phyloP scores from a whole-genome alignment of 176 grass and related monocot genomes.

The Eragrostis nindensis region DNA sequence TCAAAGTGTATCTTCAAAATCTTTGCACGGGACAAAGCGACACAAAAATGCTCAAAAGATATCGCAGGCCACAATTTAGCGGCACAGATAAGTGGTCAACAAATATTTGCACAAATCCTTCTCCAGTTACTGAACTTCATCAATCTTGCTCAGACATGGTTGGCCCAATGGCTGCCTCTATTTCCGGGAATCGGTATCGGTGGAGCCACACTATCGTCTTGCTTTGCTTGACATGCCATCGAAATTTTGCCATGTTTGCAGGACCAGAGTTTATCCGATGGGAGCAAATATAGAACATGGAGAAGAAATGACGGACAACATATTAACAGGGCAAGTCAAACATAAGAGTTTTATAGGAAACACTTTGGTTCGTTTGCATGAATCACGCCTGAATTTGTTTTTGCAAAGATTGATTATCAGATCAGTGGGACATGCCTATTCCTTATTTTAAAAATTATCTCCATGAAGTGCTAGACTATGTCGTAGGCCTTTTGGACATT shows the following conservation, averaged over 20 bases:
- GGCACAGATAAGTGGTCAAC: background rate
- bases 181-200: too few relatives aligned
- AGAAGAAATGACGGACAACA: too few relatives aligned
- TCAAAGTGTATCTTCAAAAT: background rate
- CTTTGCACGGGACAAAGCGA: background rate
- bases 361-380: background rate
- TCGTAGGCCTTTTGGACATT: background rate
- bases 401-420: too few relatives aligned
- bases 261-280: too few relatives aligned
- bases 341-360: too few relatives aligned
- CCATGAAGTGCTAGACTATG: conserved; percentile 5
- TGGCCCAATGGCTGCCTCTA: too few relatives aligned
- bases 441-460: background rate
- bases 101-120: background rate
- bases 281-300: too few relatives aligned
- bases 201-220: too few relatives aligned
- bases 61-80: background rate
- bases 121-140: background rate
- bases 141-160: background rate
- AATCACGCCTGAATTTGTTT: background rate
- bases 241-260: too few relatives aligned
- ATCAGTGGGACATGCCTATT: background rate
- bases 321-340: too few relatives aligned
- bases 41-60: background rate
- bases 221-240: too few relatives aligned